Evolutionary conservation across 1,284 basidiomycete species (phyloP).

Genomic region (Melampsora larici-populina): DNA sequence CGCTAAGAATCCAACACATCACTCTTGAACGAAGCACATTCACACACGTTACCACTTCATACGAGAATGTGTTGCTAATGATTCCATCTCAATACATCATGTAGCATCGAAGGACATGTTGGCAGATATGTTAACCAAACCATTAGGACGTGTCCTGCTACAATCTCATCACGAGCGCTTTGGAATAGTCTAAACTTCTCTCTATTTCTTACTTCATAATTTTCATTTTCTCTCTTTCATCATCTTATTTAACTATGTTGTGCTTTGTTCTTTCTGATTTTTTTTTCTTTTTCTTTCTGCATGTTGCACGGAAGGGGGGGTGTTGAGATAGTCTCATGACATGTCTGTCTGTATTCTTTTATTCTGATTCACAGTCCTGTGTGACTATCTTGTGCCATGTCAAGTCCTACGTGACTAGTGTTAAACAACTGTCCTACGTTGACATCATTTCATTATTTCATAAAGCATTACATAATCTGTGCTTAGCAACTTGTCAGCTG

Average conservation of each 20-base stretch:
- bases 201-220: no score
- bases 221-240: no score
- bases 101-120: constrained; percentile 10
- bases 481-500: no score
- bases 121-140: constrained; percentile 12
- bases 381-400: background rate
- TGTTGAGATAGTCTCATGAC: background rate
- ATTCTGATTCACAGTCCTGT: background rate
- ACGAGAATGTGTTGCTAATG: background rate
- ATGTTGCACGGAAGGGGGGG: constrained; percentile 5
- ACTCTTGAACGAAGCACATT: constrained; percentile 11
- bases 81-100: background rate
- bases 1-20: background rate
- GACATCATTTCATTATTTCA: background rate
- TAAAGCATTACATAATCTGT: no score
- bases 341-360: no score
- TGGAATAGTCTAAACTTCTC: background rate
- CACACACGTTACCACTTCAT: constrained; percentile 4
- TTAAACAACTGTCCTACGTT: background rate
- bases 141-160: background rate
- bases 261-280: background rate
- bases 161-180: background rate
- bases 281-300: background rate
- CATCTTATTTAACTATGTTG: no score
- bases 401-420: no score